phyloP scores from a whole-genome alignment of 2,329 filamentous ascomycete species.

The Microcera coccophila region DNA sequence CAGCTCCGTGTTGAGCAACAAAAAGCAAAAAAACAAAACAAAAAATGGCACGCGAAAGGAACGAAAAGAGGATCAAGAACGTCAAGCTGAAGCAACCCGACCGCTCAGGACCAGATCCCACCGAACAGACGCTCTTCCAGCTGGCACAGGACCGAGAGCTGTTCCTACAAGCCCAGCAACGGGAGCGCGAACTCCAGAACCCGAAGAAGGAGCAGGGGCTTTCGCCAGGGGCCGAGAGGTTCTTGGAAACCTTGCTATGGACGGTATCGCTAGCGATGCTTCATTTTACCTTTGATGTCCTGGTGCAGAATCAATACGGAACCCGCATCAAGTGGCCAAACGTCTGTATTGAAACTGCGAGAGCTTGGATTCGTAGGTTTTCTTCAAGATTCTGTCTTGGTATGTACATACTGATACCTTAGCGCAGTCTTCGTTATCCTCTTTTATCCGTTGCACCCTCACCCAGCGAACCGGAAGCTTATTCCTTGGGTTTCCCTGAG shows the following conservation, averaged over 20 bases:
- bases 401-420: slow-evolving; percentile 2
- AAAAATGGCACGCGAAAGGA: slow-evolving; percentile 48
- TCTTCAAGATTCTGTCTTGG: background rate
- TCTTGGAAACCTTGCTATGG: slow-evolving; percentile 57
- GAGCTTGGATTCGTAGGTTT: slow-evolving; percentile 49
- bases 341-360: slow-evolving; percentile 50
- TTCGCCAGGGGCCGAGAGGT: slow-evolving; percentile 45
- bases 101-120: slow-evolving; percentile 49
- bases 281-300: slow-evolving; percentile 73
- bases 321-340: slow-evolving; percentile 58
- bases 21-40: slow-evolving; percentile 9
- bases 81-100: slow-evolving; percentile 68
- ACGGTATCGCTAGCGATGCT: slow-evolving; percentile 62
- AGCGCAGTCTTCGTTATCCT: slow-evolving; percentile 50
- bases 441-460: slow-evolving; percentile 55
- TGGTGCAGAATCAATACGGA: slow-evolving; percentile 77
- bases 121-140: slow-evolving; percentile 67
- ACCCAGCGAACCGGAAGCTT: slow-evolving; percentile 45
- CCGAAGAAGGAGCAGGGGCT: slow-evolving; percentile 25
- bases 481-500: slow-evolving; percentile 47
- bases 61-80: slow-evolving; percentile 44
- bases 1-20: no score
- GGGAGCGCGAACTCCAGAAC: slow-evolving; percentile 32
- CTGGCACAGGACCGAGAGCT: slow-evolving; percentile 63
- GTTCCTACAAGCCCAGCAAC: slow-evolving; percentile 45